Percentiles rank a stretch among this genome's conserved stretches.
phyloP scores from a whole-genome alignment of 2,329 filamentous ascomycete species.

The Alternaria sp. region DNA sequence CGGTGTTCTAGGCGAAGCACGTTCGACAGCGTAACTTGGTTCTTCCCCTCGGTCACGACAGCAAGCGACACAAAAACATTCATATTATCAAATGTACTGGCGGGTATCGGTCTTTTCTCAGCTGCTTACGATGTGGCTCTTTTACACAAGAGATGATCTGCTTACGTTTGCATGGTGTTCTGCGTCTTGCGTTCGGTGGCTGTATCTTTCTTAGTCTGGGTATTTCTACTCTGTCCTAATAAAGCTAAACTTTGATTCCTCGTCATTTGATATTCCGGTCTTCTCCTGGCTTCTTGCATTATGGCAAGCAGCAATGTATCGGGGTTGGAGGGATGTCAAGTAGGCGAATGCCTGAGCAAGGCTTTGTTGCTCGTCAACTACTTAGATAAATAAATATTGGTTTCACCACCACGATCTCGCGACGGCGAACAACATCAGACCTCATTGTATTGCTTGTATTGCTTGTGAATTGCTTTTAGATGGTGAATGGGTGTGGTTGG shows the following conservation, averaged over 20 bases:
- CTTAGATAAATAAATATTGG: background rate
- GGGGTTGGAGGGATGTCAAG: background rate
- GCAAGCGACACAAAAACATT: slow-evolving; percentile 11
- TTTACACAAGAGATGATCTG: slow-evolving; percentile 8
- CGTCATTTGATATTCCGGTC: background rate
- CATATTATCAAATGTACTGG: slow-evolving; percentile 2
- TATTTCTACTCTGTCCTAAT: slow-evolving; percentile 8
- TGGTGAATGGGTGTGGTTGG: background rate
- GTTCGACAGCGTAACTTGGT: slow-evolving; percentile 9
- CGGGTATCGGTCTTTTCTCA: background rate
- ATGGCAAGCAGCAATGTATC: background rate
- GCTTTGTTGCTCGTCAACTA: background rate
- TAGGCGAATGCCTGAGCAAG: background rate
- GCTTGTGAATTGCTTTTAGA: background rate
- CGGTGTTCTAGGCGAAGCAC: slow-evolving; percentile 9
- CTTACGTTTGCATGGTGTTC: slow-evolving; percentile 14
- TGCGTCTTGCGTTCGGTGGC: slow-evolving; percentile 8
- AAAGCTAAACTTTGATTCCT: slow-evolving; percentile 1
- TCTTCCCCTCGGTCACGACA: slow-evolving; percentile 2
- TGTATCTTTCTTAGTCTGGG: background rate
- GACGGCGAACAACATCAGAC: background rate
- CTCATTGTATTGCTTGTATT: background rate
- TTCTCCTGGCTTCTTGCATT: background rate
- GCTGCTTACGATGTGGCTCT: background rate
- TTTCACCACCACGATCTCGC: background rate